Conservation (phyloP, 73 alveolate genomes). For the Paramecium sonneborni region DNA sequence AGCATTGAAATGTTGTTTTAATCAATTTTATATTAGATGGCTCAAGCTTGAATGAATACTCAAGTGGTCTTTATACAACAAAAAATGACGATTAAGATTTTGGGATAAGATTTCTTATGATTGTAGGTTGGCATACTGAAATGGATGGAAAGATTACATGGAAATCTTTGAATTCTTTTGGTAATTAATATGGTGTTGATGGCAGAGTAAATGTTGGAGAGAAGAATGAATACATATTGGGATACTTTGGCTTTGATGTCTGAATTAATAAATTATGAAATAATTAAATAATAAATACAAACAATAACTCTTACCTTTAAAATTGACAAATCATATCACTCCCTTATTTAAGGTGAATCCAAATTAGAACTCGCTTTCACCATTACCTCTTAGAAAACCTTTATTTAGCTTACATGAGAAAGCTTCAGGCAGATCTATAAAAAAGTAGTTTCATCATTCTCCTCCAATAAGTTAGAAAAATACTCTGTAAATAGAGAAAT, state of each 20-base stretch:
- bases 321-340: neutral
- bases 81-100: neutral
- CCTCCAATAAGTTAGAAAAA: neutral
- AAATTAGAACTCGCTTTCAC: neutral
- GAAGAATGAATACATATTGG: neutral
- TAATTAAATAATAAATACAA: neutral
- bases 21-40: neutral
- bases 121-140: slow-evolving; percentile 37
- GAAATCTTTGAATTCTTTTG: slow-evolving; percentile 27
- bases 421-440: neutral
- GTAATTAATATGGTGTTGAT: neutral
- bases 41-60: slow-evolving; percentile 1
- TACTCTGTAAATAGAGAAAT: neutral
- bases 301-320: neutral
- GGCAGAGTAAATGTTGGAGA: slow-evolving; percentile 34
- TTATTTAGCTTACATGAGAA: neutral
- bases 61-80: neutral
- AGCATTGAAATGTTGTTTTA: neutral
- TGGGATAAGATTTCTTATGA: slow-evolving; percentile 5
- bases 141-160: neutral
- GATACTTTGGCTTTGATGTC: slow-evolving; percentile 48
- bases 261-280: neutral
- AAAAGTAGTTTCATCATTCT: neutral
- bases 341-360: neutral
- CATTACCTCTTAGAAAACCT: neutral